Percentiles rank a stretch among this genome's conserved stretches.
phyloP scores from a whole-genome alignment of 768 basidiomycete genomes.

The Gymnopilus dilepis region DNA sequence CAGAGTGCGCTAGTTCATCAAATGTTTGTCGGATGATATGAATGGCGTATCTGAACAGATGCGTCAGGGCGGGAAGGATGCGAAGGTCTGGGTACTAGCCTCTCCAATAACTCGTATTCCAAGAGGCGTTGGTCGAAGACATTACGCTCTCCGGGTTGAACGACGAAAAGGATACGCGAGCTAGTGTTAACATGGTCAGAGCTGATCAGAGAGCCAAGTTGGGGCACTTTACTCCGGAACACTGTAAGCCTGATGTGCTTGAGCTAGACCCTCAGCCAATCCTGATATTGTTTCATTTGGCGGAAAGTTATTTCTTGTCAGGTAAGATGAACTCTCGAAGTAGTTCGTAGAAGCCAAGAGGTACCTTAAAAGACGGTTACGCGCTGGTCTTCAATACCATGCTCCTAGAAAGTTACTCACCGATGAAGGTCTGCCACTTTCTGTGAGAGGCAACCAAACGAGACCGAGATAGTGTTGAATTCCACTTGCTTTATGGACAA shows the following conservation, averaged over 20 bases:
- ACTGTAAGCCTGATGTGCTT: conserved; percentile 79
- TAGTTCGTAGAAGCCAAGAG: conserved; percentile 70
- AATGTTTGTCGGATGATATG: conserved; percentile 79
- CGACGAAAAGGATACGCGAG: conserved; percentile 80
- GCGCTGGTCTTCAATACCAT: not conserved
- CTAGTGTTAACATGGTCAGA: conserved; percentile 30
- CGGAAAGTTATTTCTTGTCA: conserved; percentile 68
- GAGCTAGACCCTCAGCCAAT: conserved; percentile 76
- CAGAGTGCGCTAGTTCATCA: conserved; percentile 63
- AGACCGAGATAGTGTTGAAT: conserved; percentile 95
- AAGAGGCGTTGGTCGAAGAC: conserved; percentile 92
- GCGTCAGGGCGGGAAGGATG: not conserved
- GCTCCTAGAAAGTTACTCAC: conserved; percentile 45
- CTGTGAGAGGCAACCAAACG: conserved; percentile 84
- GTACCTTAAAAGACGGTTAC: conserved; percentile 52
- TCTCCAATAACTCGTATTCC: conserved; percentile 85
- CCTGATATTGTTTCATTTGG: conserved; percentile 72
- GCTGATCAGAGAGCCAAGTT: not conserved
- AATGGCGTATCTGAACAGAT: conserved; percentile 66
- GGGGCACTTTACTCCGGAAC: conserved; percentile 54
- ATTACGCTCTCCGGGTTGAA: conserved; percentile 88
- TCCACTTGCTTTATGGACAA: conserved; percentile 89
- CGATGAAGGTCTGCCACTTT: conserved; percentile 74
- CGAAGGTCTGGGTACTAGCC: conserved; percentile 44
- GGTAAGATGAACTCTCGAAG: conserved; percentile 58